Base-by-base conservation (phyloP, 495 filamentous ascomycete genomes). In the Tuber calosporum region DNA sequence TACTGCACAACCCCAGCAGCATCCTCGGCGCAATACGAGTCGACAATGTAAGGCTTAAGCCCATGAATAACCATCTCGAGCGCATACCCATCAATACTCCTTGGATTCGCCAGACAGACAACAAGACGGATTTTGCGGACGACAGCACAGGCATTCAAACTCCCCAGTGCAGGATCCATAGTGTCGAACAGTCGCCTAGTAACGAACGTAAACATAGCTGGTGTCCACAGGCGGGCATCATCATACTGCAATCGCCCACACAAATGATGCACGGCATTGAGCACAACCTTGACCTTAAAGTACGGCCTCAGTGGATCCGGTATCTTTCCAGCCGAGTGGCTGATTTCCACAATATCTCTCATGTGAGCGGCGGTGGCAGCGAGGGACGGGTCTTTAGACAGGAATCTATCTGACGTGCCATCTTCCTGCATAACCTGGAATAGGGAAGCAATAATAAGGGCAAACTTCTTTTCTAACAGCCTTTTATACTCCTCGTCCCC, bases 31-130 rank as follows among this genome's bases (percentile, higher is more conserved):
- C 94, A 98, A 79, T 93, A 88, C 2, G 88, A 83, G 78, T 97
- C 92, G 1, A 88, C 87, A 30, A 97, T 85, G 75, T 92, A 97
- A 2, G 90, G 89, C 26, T 90, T 86, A 58, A 98, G 85, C 5
- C 92, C 88, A 78, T 93, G 91, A 37, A 98, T 84, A 1, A 94
- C 84, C 93, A 97, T 96, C 80, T 98, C 92, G n/a, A 98, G 83
- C 8, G 92, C 91, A 82, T 97, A 98, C 1, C 90, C 90, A 68
- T 88, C 83, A 58, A 90, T 84, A 38, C 91, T 92, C 26, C 88
- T 85, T 26, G 85, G 79, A 11, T 92, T 93, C 66, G 93, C 90
- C 74, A 98, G 82, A 69, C 88, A 92, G 34, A 97, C 85, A 20
- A 98, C 82, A 37, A 97, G 88, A 69, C 93, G 86, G 43, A 98